These are phyloP conservation scores for Closterium sp. DNA, from an alignment of 139 green algal genomes.

Conservation along the genomic window DNA sequence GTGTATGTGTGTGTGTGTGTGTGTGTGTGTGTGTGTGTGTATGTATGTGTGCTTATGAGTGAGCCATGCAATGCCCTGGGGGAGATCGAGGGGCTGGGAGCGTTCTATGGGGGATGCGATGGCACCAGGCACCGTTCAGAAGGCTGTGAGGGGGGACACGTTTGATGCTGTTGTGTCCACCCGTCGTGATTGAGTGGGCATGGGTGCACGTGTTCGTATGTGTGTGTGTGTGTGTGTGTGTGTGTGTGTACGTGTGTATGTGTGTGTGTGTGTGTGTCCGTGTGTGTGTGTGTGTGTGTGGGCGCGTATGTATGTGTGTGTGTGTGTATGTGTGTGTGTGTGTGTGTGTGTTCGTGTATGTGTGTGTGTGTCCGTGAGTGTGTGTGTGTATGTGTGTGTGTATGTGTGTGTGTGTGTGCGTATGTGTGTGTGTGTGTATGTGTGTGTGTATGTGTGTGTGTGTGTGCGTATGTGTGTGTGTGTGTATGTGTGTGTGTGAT, in stretches of 20 bases:
- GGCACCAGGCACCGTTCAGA: no score
- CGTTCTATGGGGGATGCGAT: no score
- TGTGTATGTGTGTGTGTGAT: neutral
- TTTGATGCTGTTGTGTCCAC: conserved; percentile 11
- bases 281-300: neutral
- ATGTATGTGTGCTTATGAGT: conserved; percentile 52
- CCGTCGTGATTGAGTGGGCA: neutral
- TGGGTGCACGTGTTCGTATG: neutral
- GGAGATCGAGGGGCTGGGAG: no score
- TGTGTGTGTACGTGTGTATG: no score
- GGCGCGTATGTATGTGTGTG: neutral
- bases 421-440: neutral
- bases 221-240: neutral
- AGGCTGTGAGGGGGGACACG: no score
- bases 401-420: neutral
- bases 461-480: no score
- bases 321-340: conserved; percentile 4
- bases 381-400: neutral
- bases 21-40: conserved; percentile 67
- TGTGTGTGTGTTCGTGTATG: neutral
- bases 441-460: no score
- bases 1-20: conserved; percentile 59
- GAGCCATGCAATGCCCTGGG: no score
- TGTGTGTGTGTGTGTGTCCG: neutral
- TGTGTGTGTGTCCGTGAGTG: neutral